A percentile compares a stretch with the other conserved stretches of the same genome.
These are phyloP conservation scores for Elongisporangium anandrum DNA, from an alignment of 352 stramenopile species.

Conservation along the genomic window DNA sequence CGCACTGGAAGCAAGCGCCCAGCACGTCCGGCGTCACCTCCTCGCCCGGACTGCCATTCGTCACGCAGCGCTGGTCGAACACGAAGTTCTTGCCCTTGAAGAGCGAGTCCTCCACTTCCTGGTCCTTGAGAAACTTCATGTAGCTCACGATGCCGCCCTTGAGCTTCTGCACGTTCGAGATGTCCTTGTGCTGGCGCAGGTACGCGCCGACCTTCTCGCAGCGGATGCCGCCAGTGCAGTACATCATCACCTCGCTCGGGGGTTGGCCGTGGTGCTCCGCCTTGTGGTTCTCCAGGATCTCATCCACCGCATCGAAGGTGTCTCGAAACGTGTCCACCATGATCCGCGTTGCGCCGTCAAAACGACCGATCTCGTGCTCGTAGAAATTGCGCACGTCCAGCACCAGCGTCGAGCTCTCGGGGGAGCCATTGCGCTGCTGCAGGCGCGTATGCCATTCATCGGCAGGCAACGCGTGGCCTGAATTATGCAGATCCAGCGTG, in stretches of 20 bases:
- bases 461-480: conserved; percentile 11
- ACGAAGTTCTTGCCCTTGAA: conserved; percentile 72
- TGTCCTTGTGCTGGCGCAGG: conserved; percentile 47
- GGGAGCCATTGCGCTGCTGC: conserved; percentile 14
- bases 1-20: conserved; percentile 57
- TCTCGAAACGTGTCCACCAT: conserved; percentile 65
- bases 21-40: conserved; percentile 61
- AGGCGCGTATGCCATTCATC: conserved; percentile 28
- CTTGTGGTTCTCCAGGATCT: conserved; percentile 30
- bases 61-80: conserved; percentile 70
- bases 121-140: conserved; percentile 38
- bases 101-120: conserved; percentile 24
- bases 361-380: conserved; percentile 52
- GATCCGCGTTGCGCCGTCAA: conserved; percentile 41
- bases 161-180: conserved; percentile 51
- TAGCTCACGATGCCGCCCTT: conserved; percentile 64
- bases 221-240: conserved; percentile 60
- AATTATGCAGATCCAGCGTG: conserved; percentile 17
- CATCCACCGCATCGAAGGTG: conserved; percentile 45
- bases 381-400: conserved; percentile 56
- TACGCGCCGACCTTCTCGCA: conserved; percentile 71
- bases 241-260: conserved; percentile 48
- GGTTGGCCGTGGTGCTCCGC: conserved; percentile 25
- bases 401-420: conserved; percentile 24
- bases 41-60: conserved; percentile 4